phyloP scores from a whole-genome alignment of 2,329 filamentous ascomycete species.

The Trichoderma afroharzianum region DNA sequence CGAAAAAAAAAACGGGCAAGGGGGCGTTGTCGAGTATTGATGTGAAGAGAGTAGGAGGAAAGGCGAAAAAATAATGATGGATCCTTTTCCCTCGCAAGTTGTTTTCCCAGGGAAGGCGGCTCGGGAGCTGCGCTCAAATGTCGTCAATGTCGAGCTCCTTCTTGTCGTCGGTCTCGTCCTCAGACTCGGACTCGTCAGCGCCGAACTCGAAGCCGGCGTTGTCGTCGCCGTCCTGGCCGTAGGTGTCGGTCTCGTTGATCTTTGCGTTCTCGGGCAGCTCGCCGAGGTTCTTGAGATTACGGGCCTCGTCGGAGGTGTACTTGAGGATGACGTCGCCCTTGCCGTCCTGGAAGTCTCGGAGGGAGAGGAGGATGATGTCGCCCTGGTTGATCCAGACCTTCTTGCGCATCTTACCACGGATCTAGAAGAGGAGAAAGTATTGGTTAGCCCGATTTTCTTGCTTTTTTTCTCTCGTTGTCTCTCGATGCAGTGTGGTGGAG shows the following conservation, averaged over 20 bases:
- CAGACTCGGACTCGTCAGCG: constrained; percentile 71
- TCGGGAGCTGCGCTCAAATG: constrained; percentile 57
- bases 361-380: constrained; percentile 84
- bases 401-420: constrained; percentile 93
- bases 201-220: constrained; percentile 99
- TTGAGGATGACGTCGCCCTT: constrained; percentile 97
- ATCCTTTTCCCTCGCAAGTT: not conserved
- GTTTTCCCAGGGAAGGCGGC: not conserved
- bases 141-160: constrained; percentile 95
- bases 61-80: not conserved
- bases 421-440: constrained; percentile 25
- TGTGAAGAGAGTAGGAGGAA: constrained; percentile 12
- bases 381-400: constrained; percentile 99
- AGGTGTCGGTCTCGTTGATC: constrained; percentile 99
- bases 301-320: constrained; percentile 93
- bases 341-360: constrained; percentile 90
- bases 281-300: constrained; percentile 92
- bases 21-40: not conserved
- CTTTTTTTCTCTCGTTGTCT: not conserved
- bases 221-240: constrained; percentile 85
- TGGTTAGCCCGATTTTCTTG: not conserved
- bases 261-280: constrained; percentile 96
- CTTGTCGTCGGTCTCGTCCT: constrained; percentile 49
- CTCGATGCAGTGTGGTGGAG: not conserved
- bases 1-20: not conserved